Base-by-base conservation (phyloP, 1,139 yeast genomes). In the Pichia inconspicua region DNA sequence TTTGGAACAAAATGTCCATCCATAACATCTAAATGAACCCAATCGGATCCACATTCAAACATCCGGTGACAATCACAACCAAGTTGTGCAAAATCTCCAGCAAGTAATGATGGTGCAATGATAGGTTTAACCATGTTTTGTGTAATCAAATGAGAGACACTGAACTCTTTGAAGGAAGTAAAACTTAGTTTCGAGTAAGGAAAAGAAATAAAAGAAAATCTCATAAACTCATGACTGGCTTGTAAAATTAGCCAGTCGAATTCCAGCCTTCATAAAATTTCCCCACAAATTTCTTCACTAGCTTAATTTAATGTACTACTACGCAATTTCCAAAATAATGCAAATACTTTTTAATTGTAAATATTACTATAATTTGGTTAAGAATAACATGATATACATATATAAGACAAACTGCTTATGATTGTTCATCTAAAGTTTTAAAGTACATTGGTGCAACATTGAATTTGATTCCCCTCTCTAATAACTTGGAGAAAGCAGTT, bases 1-100 rank as follows among this genome's bases (percentile, higher is more conserved):
- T 94, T 92, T 57, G 98, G 98, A 44, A 94, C 98, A 67, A 92
- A 92, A 68, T 92, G 92, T 48, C 98, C 97, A 66, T 92, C 99
- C 99, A 92, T 92, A 46, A 92, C 94, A 67, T 92, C 99, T 49
- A 92, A 81, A 67, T 92, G 99, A 54, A 94, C 80, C 99, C 99
- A 92, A 60, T 92, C 95, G 36, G 96, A 95, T 37, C 72, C 72
- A 44, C 82, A 74, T 53, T 80, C 78, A 58, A 87, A 80, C 69
- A 90, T 84, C 50, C 77, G 74, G 64, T 84, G 85, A 67, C 97
- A 88, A 55, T 89, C 92, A 57, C 88, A 79, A 45, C 95, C 97
- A 55, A 90, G 71, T 60, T 87, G 78, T 59, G 96, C 84, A 63
- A 90, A 92, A 64, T 92, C 96, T 45, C 95, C 84, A n/a, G 97